Conservation (phyloP, 164 flowering plant genomes). For the Echeveria elegans region DNA sequence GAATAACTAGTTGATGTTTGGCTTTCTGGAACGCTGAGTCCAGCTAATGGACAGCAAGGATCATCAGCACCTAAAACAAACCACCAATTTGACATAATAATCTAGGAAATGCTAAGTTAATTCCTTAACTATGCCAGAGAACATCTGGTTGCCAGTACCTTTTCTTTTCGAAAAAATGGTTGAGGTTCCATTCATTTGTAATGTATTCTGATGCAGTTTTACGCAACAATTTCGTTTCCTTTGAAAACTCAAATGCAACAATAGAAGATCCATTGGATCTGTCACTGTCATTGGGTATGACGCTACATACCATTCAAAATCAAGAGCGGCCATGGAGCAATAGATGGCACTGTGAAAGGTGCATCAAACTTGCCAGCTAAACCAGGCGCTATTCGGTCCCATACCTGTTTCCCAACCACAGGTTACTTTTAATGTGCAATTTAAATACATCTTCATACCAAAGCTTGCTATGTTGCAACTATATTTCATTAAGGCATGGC, state of each 20-base stretch:
- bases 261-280: background rate
- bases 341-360: conserved; percentile 62
- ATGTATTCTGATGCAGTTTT: no score
- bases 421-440: background rate
- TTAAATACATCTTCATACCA: background rate
- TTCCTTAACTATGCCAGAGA: background rate
- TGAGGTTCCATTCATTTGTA: no score
- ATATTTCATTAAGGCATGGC: background rate
- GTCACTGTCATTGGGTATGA: background rate
- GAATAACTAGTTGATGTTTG: conserved; percentile 40
- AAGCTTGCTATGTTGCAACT: background rate
- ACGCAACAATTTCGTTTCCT: no score
- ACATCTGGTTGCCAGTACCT: background rate
- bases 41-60: conserved; percentile 79
- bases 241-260: background rate
- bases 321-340: conserved; percentile 86
- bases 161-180: background rate
- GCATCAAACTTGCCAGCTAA: conserved; percentile 69
- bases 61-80: conserved; percentile 62
- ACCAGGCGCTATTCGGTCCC: conserved; percentile 91
- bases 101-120: background rate
- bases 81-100: background rate
- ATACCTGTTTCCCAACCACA: conserved; percentile 42
- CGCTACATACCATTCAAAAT: conserved; percentile 92
- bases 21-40: conserved; percentile 41